Percentiles rank a stretch among this genome's conserved stretches.
Conservation (phyloP, 257 asterid genomes). For the Solanum sitiens region DNA sequence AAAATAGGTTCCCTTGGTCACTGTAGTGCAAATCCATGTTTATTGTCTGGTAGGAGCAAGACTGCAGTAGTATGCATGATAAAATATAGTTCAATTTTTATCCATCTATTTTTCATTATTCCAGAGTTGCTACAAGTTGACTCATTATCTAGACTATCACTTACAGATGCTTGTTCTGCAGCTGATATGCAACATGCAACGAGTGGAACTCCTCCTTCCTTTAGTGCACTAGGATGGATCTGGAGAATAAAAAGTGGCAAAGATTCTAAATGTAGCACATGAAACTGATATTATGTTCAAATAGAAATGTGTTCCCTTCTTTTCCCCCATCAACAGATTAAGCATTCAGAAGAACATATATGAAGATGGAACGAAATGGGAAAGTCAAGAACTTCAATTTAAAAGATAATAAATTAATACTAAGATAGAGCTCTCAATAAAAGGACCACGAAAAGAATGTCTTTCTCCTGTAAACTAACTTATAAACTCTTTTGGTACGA, state of each 20-base stretch:
- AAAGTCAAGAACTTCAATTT: not conserved
- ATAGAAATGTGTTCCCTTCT: not conserved
- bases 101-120: not conserved
- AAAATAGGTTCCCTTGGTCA: not conserved
- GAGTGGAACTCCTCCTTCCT: conserved; percentile 83
- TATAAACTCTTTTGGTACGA: not conserved
- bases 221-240: conserved; percentile 93
- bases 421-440: not conserved
- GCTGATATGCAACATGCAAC: conserved; percentile 81
- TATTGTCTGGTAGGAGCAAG: not conserved
- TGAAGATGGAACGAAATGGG: not conserved
- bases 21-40: not conserved
- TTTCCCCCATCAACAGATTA: not conserved
- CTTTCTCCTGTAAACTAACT: no score
- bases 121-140: not conserved
- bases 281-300: not conserved
- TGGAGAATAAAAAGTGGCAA: conserved; percentile 14
- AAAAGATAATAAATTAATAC: not conserved
- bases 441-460: not conserved
- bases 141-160: conserved; percentile 15
- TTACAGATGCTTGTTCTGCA: conserved; percentile 83
- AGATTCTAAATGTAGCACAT: not conserved
- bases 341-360: not conserved
- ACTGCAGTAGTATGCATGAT: not conserved
- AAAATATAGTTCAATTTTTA: not conserved